Evolutionary conservation across 306 rosid species (phyloP).

Genomic region (Carpinus fangiana): DNA sequence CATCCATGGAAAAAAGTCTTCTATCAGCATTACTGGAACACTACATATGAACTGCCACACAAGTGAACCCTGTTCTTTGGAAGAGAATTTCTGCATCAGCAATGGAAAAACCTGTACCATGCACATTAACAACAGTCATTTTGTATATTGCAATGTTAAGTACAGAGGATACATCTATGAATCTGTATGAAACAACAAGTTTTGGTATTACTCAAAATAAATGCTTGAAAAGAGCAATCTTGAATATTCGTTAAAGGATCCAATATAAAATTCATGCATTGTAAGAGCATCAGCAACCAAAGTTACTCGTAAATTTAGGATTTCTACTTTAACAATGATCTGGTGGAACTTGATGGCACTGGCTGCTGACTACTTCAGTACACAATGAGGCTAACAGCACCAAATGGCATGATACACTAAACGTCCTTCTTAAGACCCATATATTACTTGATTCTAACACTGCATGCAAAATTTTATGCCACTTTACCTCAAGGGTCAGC

Average conservation of each 20-base stretch:
- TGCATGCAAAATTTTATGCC: not conserved
- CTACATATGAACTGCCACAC: conserved; percentile 89
- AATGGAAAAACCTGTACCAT: conserved; percentile 74
- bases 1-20: conserved; percentile 60
- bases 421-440: not conserved
- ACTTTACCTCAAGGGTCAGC: not conserved
- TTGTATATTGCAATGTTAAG: not conserved
- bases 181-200: conserved; percentile 1
- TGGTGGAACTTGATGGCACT: not conserved
- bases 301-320: not conserved
- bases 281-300: not conserved
- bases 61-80: conserved; percentile 72
- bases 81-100: conserved; percentile 64
- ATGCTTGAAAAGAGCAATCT: not conserved
- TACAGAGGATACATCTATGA: not conserved
- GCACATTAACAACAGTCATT: conserved; percentile 3
- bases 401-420: not conserved
- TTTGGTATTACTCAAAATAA: not conserved
- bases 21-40: conserved; percentile 72
- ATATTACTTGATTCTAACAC: not conserved
- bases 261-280: not conserved
- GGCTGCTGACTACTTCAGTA: not conserved
- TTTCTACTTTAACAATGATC: conserved; percentile 3
- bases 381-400: not conserved
- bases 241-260: not conserved